Conservation (phyloP, 306 rosid species). For the Amphicarpaea edgeworthii region DNA sequence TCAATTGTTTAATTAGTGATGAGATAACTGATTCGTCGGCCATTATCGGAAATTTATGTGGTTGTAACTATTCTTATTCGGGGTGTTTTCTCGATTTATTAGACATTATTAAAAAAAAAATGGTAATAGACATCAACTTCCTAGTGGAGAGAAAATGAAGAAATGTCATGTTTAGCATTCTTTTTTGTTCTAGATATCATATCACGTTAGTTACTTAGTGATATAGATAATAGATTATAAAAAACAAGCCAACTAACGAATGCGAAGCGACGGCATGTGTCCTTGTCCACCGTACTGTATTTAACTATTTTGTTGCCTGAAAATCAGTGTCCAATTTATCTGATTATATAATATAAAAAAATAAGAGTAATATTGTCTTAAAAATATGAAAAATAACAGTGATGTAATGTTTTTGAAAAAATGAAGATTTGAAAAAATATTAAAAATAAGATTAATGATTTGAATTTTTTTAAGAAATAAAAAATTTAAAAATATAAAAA, state of each 20-base stretch:
- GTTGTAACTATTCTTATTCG: constrained; percentile 15
- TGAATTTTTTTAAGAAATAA: too few species aligned
- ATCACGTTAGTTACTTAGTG: neutral
- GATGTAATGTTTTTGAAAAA: too few species aligned
- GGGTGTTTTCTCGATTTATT: neutral
- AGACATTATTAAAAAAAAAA: neutral
- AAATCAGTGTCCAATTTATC: too few species aligned
- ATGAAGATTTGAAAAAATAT: too few species aligned
- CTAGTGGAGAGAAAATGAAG: neutral
- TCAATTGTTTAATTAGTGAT: constrained; percentile 47
- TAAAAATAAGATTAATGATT: too few species aligned
- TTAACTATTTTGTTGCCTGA: neutral
- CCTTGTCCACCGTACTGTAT: neutral
- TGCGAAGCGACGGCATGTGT: too few species aligned
- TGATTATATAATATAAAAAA: too few species aligned
- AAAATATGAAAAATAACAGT: too few species aligned
- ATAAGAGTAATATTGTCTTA: too few species aligned
- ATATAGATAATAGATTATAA: neutral
- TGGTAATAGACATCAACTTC: neutral
- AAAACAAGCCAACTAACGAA: neutral
- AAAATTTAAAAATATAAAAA: too few species aligned
- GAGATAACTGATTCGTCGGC: constrained; percentile 45
- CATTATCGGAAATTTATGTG: constrained; percentile 17
- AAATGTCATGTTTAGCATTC: neutral
- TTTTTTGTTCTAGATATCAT: neutral